phyloP scores from a whole-genome alignment of 2,329 filamentous ascomycete species.

The Cladorrhinum sp. region DNA sequence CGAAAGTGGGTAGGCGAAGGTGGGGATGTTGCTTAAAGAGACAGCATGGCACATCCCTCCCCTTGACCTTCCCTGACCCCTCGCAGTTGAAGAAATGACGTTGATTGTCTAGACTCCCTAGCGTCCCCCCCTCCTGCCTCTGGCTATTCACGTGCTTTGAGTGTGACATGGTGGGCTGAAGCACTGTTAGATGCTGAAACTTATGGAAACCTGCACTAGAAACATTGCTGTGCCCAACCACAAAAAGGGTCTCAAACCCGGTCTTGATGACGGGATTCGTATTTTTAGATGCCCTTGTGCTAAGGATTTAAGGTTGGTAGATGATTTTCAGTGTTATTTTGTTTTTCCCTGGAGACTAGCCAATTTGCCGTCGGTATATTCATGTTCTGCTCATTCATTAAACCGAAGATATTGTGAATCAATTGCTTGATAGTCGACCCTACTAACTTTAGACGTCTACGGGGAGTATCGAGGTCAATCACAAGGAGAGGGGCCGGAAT shows the following conservation, averaged over 20 bases:
- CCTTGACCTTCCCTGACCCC: neutral
- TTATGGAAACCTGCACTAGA: neutral
- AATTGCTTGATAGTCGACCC: too few species aligned
- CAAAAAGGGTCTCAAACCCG: neutral
- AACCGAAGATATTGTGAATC: too few species aligned
- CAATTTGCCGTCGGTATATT: neutral
- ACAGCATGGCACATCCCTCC: conserved; percentile 9
- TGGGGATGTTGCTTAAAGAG: conserved; percentile 14
- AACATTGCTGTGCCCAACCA: neutral
- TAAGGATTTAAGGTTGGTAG: too few species aligned
- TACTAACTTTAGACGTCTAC: too few species aligned
- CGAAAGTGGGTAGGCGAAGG: neutral
- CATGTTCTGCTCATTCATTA: neutral
- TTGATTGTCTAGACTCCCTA: conserved; percentile 11
- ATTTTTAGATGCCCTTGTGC: neutral
- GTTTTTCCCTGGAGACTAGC: too few species aligned
- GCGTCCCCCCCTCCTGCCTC: neutral
- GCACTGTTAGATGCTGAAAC: neutral
- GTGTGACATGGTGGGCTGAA: neutral
- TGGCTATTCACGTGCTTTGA: conserved; percentile 10
- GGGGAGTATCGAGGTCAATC: too few species aligned
- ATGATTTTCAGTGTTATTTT: too few species aligned
- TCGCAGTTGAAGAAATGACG: conserved; percentile 14
- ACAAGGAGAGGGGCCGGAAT: too few species aligned
- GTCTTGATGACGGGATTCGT: neutral